Base-by-base conservation (phyloP, 148 eudicot genomes). In the Polygonum maritimum region DNA sequence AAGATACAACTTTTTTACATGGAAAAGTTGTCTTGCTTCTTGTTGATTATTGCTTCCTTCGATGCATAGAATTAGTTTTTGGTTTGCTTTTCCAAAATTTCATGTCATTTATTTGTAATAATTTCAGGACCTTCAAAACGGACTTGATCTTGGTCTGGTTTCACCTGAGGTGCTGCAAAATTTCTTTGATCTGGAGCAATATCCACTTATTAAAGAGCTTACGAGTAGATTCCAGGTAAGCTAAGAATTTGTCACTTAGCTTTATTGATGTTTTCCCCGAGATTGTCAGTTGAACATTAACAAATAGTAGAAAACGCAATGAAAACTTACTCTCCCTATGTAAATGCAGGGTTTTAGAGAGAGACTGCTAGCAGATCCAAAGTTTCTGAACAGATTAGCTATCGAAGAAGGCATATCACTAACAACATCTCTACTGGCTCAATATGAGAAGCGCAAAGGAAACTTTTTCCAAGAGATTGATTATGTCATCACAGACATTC, bases 111-210 rank as follows among this genome's bases (percentile, higher is more conserved):
- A 39, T n/a, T 76, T 51, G 31, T 54, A 44, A 79, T 72, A 48
- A 62, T 84, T 71, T 77, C 85, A 95, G 98, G 98, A 95, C 79
- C 82, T 95, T 76, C 97, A 95, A 35, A 87, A 89, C 77, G 97
- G 97, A 78, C 91, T 95, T 70, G 97, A 92, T 89, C 98, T 91
- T 87, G 98, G 96, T 83, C 85, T 95, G 58, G 97, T 95, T 74
- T 92, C 98, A 75, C 98, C 97, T 31, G 98, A 95, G 84, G 94
- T 88, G 72, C 88, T 95, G 62, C 96, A 95, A 79, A 95, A 95
- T 79, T 95, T 95, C 79, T 95, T 95, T 85, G 97, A 92, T 84
- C 82, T 95, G 85, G 98, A 95, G 86, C 88, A 85, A 73, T 90
- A 92, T 88, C 98, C 97, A 62, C 69, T 95, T 49, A 79, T 95